Evolutionary conservation across 164 flowering plant species (phyloP).

Genomic region (Piper betle): DNA sequence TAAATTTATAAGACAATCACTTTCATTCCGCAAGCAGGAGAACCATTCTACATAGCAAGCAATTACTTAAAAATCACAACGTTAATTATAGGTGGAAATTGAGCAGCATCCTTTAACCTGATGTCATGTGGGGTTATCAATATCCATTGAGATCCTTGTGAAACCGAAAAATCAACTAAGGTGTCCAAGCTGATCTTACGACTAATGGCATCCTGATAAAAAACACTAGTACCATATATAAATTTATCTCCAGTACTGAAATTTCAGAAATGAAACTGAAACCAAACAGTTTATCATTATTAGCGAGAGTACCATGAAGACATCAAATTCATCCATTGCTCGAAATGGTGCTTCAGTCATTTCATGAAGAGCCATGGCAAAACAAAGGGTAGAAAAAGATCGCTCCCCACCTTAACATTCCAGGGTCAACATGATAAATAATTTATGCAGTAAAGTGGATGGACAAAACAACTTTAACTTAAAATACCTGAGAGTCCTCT

Average conservation of each 20-base stretch:
- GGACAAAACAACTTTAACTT: background rate
- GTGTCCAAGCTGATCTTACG: slow-evolving; percentile 92
- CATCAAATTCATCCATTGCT: slow-evolving; percentile 99
- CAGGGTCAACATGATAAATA: background rate
- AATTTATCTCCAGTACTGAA: background rate
- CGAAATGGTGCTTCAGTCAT: slow-evolving; percentile 93
- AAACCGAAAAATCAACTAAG: slow-evolving; percentile 74
- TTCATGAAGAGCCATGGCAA: slow-evolving; percentile 87
- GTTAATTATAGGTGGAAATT: background rate
- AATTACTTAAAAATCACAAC: too few relatives aligned
- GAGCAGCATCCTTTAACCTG: slow-evolving; percentile 32
- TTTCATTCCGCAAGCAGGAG: too few relatives aligned
- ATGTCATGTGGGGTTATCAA: slow-evolving; percentile 98
- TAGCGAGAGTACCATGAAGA: slow-evolving; percentile 61
- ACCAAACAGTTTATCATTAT: background rate
- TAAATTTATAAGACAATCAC: too few relatives aligned
- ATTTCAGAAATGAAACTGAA: background rate
- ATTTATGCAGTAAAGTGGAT: background rate
- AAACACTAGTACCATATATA: background rate
- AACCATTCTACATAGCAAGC: too few relatives aligned
- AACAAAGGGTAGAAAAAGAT: slow-evolving; percentile 88
- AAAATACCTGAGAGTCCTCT: slow-evolving; percentile 70
- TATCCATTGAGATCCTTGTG: slow-evolving; percentile 87
- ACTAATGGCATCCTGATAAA: slow-evolving; percentile 79
- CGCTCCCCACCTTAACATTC: slow-evolving; percentile 72